phyloP scores from a whole-genome alignment of 305 asterid species.

The Striga hermonthica region DNA sequence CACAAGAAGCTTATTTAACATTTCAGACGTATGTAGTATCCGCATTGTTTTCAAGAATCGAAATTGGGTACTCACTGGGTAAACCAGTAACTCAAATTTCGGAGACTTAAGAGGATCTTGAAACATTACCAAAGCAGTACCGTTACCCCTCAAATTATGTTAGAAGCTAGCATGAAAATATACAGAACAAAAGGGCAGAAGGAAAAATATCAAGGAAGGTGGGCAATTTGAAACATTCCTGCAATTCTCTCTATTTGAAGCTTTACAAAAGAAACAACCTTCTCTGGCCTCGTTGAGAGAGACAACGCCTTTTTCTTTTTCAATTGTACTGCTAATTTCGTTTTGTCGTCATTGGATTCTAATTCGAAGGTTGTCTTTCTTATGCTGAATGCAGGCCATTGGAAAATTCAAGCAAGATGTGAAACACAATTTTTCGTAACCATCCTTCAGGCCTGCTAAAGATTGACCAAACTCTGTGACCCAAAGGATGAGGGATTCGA shows the following conservation, averaged over 20 bases:
- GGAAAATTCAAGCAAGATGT: not conserved
- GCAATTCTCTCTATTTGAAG: conserved; percentile 15
- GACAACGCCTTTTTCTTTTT: not conserved
- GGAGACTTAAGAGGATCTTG: not conserved
- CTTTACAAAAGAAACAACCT: not conserved
- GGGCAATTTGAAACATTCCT: conserved; percentile 2
- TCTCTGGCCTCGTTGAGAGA: not conserved
- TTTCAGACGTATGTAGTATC: not conserved
- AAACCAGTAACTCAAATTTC: conserved; percentile 10
- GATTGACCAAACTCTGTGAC: too few species aligned
- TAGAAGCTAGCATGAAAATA: conserved; percentile 12
- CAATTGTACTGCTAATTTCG: not conserved
- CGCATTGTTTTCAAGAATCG: not conserved
- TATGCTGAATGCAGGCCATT: conserved; percentile 3
- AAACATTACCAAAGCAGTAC: not conserved
- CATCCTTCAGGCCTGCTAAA: too few species aligned
- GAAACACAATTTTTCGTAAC: too few species aligned
- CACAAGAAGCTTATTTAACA: too few species aligned
- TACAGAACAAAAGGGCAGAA: not conserved
- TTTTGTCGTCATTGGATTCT: conserved; percentile 2
- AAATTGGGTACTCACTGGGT: not conserved
- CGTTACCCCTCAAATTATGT: conserved; percentile 4
- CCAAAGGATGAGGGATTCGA: too few species aligned
- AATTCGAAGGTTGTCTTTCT: not conserved
- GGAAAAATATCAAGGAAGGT: not conserved